A percentile compares a stretch with the other conserved stretches of the same genome.
These are phyloP conservation scores for Auxenochlorella pyrenoidosa DNA, from an alignment of 139 green algal genomes.

Conservation along the genomic window DNA sequence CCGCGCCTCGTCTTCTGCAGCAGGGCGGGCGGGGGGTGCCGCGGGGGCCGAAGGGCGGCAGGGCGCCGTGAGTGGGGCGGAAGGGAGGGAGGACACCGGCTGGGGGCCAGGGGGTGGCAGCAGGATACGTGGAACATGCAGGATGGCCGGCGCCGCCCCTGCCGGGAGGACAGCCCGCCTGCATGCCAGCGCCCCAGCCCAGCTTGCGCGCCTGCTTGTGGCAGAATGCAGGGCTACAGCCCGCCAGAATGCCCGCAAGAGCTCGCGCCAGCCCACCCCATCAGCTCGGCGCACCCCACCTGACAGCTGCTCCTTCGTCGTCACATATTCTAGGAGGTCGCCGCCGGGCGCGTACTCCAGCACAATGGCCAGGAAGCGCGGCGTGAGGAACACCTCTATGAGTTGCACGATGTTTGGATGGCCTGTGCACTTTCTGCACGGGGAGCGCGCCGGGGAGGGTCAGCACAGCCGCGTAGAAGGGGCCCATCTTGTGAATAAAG, in stretches of 20 bases:
- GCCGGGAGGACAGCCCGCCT: too few species aligned
- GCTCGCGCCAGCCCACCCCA: neutral
- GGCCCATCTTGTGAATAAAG: too few species aligned
- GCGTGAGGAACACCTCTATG: slow-evolving; percentile 61
- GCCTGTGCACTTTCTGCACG: slow-evolving; percentile 45
- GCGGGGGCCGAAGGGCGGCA: neutral
- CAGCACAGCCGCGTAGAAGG: neutral
- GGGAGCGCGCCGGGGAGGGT: too few species aligned
- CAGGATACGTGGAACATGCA: too few species aligned
- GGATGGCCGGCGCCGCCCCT: too few species aligned
- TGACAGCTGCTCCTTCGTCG: slow-evolving; percentile 25
- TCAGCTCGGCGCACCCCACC: neutral
- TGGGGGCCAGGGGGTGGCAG: too few species aligned
- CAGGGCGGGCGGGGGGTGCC: neutral
- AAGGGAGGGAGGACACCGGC: neutral
- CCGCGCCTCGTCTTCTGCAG: slow-evolving; percentile 70
- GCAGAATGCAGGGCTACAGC: too few species aligned
- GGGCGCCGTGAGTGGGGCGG: neutral
- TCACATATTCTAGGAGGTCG: slow-evolving; percentile 70
- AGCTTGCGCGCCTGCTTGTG: too few species aligned
- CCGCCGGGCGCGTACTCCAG: slow-evolving; percentile 77
- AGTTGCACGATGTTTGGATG: slow-evolving; percentile 56
- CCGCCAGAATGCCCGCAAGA: neutral
- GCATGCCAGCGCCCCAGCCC: too few species aligned
- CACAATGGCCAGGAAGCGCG: slow-evolving; percentile 75